Conservation (phyloP, 78 protist genomes). For the Anaeramoeba ignava region DNA sequence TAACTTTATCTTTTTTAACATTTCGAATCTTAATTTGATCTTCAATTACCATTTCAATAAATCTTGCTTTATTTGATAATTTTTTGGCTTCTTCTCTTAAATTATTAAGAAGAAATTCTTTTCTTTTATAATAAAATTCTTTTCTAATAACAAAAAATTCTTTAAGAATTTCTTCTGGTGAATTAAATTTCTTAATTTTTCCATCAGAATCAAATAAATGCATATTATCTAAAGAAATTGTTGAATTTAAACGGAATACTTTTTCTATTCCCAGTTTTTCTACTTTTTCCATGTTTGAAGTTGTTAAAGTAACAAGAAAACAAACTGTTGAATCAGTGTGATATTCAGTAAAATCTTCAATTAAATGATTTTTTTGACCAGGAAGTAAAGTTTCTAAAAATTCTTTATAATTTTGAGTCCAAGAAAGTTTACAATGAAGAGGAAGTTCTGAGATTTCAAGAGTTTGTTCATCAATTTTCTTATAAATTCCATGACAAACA, state of each 20-base stretch:
- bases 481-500: neutral
- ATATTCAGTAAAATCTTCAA: constrained; percentile 54
- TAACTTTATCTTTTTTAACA: neutral
- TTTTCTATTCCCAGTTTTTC: neutral
- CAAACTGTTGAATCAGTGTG: constrained; percentile 68
- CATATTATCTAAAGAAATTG: neutral
- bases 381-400: neutral
- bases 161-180: neutral
- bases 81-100: neutral
- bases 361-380: neutral
- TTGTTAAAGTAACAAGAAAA: constrained; percentile 13
- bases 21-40: neutral
- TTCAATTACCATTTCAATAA: neutral
- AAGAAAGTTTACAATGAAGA: neutral
- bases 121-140: neutral
- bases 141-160: neutral
- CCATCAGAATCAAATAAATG: neutral
- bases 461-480: neutral
- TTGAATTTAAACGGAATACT: neutral
- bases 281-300: neutral
- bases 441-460: neutral
- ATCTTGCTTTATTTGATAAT: neutral
- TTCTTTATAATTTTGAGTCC: neutral
- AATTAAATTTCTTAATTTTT: neutral
- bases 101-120: neutral